Evolutionary conservation across 2,329 filamentous ascomycete species (phyloP).

Genomic region (Dryadomyces quercus-mongolicae): DNA sequence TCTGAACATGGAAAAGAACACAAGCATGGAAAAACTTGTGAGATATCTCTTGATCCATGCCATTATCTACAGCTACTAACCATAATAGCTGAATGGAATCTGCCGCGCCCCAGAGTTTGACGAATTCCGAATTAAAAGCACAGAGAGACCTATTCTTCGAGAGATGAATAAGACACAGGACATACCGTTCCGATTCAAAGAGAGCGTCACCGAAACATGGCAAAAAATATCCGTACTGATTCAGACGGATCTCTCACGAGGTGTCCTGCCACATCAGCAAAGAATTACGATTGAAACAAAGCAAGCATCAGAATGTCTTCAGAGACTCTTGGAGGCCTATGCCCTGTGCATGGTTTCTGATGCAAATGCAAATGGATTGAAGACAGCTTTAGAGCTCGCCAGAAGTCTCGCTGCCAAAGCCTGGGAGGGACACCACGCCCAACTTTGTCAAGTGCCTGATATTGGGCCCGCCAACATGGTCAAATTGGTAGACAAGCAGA

Average conservation of each 20-base stretch:
- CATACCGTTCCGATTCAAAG: conserved; percentile 60
- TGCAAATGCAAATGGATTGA: conserved; percentile 52
- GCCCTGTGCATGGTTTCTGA: conserved; percentile 55
- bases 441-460: conserved; percentile 72
- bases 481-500: conserved; percentile 58
- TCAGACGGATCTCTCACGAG: conserved; percentile 56
- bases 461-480: conserved; percentile 66
- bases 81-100: conserved; percentile 49
- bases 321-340: conserved; percentile 61
- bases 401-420: conserved; percentile 61
- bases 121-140: conserved; percentile 56
- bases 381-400: conserved; percentile 62
- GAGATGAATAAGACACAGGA: conserved; percentile 57
- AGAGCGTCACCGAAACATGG: conserved; percentile 48
- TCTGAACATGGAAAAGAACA: conserved; percentile 46
- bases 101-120: conserved; percentile 61
- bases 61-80: not conserved
- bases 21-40: conserved; percentile 57
- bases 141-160: conserved; percentile 59
- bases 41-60: conserved; percentile 17
- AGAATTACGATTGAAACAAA: conserved; percentile 49
- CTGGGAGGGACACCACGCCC: conserved; percentile 73
- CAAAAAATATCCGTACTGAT: conserved; percentile 71
- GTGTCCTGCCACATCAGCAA: conserved; percentile 39
- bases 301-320: conserved; percentile 53